These are phyloP conservation scores for Plectosphaerella sp. DNA, from an alignment of 2,329 filamentous ascomycete genomes.

Conservation along the genomic window DNA sequence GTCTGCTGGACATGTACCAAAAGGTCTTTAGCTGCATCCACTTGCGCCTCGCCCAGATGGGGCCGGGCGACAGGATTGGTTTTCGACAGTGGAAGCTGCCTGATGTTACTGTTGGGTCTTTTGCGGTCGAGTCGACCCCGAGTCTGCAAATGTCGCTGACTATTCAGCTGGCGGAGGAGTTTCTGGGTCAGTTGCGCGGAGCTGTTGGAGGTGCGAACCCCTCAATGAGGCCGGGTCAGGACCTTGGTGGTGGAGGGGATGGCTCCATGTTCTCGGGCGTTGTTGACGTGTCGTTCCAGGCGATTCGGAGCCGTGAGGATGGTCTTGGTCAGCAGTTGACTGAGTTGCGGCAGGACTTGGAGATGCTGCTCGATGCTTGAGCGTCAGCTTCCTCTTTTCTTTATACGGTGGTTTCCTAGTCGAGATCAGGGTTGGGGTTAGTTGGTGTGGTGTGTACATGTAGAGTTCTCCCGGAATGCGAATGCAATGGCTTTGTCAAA, in stretches of 20 bases:
- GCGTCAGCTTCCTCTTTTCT: neutral
- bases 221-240: conserved; percentile 9
- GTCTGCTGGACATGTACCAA: conserved; percentile 35
- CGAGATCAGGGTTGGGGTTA: neutral
- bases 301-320: conserved; percentile 27
- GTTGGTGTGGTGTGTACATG: too few relatives aligned
- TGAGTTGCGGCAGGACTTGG: conserved; percentile 26
- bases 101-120: conserved; percentile 34
- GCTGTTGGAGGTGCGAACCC: conserved; percentile 24
- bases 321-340: conserved; percentile 25
- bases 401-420: neutral
- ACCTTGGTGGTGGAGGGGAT: conserved; percentile 7
- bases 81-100: conserved; percentile 35
- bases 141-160: conserved; percentile 37
- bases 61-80: conserved; percentile 12
- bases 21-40: conserved; percentile 30
- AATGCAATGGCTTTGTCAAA: too few relatives aligned
- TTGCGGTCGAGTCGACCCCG: conserved; percentile 32
- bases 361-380: conserved; percentile 21
- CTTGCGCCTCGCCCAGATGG: conserved; percentile 22
- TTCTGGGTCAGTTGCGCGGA: conserved; percentile 27
- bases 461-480: too few relatives aligned
- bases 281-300: conserved; percentile 17
- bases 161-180: conserved; percentile 36
- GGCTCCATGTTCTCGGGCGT: conserved; percentile 26